A percentile compares a stretch with the other conserved stretches of the same genome.
These are phyloP conservation scores for Kluyveromyces wickerhamii DNA, from an alignment of 805 yeast genomes.

Conservation along the genomic window DNA sequence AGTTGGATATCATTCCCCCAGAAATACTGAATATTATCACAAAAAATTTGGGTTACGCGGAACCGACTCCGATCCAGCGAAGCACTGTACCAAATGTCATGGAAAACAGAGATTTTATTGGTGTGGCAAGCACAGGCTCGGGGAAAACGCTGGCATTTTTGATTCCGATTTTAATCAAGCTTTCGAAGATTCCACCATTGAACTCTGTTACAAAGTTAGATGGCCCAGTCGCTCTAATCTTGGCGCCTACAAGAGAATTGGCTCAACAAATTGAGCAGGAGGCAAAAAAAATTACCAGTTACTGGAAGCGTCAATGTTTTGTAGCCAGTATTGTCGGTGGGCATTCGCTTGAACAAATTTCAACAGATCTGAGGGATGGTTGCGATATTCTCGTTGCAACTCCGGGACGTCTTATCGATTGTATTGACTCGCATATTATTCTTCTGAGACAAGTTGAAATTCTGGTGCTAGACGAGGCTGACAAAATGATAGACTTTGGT, in stretches of 20 bases:
- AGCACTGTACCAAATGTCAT: conserved; percentile 72
- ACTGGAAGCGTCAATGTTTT: conserved; percentile 33
- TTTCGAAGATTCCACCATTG: conserved; percentile 39
- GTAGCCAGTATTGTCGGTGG: conserved; percentile 82
- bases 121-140: conserved; percentile 94
- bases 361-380: conserved; percentile 46
- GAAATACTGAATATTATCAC: conserved; percentile 33
- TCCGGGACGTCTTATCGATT: conserved; percentile 85
- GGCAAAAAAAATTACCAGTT: conserved; percentile 42
- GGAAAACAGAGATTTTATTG: conserved; percentile 57
- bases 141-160: conserved; percentile 87
- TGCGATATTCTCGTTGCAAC: conserved; percentile 85
- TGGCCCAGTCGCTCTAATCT: conserved; percentile 65
- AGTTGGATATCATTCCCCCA: conserved; percentile 41
- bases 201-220: conserved; percentile 42
- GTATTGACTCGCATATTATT: conserved; percentile 59
- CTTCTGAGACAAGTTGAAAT: conserved; percentile 54
- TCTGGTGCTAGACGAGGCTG: conserved; percentile 88
- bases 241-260: conserved; percentile 92
- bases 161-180: conserved; percentile 58
- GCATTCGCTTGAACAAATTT: conserved; percentile 70
- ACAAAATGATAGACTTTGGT: conserved; percentile 91
- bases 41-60: conserved; percentile 37
- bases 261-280: conserved; percentile 79
- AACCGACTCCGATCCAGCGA: conserved; percentile 88